Evolutionary conservation across 495 filamentous ascomycete species (phyloP).

Genomic region (Pyrenula massariospora): DNA sequence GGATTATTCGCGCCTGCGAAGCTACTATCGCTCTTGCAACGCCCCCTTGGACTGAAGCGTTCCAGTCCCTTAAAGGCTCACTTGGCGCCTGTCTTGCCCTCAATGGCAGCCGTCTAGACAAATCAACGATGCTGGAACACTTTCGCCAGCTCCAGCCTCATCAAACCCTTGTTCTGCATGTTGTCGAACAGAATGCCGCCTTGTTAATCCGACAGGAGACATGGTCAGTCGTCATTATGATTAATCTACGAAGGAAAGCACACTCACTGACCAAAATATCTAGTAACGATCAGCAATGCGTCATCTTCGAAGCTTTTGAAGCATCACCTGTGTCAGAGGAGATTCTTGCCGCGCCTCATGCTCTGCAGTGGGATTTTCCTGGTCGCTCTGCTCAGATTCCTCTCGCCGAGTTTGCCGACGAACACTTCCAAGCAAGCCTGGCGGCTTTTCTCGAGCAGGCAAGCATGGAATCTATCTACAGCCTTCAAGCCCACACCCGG

Average conservation of each 20-base stretch:
- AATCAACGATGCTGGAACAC: slow-evolving; percentile 18
- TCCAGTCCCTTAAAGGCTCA: no score
- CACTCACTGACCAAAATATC: not conserved
- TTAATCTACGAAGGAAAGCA: not conserved
- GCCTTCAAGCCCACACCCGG: slow-evolving; percentile 31
- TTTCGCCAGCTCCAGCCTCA: slow-evolving; percentile 18
- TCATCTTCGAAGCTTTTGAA: slow-evolving; percentile 46
- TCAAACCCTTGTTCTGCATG: slow-evolving; percentile 29
- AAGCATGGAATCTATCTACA: slow-evolving; percentile 39
- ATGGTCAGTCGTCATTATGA: slow-evolving; percentile 19
- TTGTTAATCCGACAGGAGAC: slow-evolving; percentile 29
- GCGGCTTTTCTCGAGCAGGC: slow-evolving; percentile 46
- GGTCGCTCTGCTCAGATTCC: slow-evolving; percentile 26
- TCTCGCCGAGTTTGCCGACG: slow-evolving; percentile 15
- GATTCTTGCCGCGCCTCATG: slow-evolving; percentile 29
- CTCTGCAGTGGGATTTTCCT: slow-evolving; percentile 36
- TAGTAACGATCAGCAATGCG: slow-evolving; percentile 3
- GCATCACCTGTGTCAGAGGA: slow-evolving; percentile 34
- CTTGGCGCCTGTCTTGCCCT: no score
- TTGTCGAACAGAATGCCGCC: slow-evolving; percentile 44
- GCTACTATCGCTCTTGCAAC: no score
- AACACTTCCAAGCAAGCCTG: slow-evolving; percentile 40
- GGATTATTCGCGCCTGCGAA: no score
- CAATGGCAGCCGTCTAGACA: no score
- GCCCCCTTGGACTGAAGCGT: no score